A percentile compares a stretch with the other conserved stretches of the same genome.
Conservation (phyloP, 2,329 filamentous ascomycete species). For the Beauveria varroae region DNA sequence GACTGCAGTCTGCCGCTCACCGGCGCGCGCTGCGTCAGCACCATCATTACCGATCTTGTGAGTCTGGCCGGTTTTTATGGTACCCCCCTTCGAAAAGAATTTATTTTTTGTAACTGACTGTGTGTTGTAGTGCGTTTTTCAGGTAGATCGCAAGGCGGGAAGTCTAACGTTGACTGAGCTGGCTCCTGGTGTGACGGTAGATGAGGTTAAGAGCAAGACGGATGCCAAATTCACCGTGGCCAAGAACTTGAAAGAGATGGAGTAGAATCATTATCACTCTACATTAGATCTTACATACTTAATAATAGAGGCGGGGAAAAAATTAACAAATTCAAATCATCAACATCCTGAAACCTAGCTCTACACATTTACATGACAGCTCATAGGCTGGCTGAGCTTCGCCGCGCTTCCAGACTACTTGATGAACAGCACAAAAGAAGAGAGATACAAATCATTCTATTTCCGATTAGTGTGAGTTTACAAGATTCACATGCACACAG, state of each 20-base stretch:
- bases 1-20: conserved; percentile 58
- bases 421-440: too few species aligned
- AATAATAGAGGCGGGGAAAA: too few species aligned
- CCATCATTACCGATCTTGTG: conserved; percentile 66
- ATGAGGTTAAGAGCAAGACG: conserved; percentile 63
- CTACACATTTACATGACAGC: too few species aligned
- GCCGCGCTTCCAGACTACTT: too few species aligned
- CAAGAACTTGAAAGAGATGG: conserved; percentile 44
- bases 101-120: neutral
- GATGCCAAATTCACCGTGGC: conserved; percentile 60
- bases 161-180: conserved; percentile 61
- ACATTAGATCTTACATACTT: too few species aligned
- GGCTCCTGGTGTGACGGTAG: conserved; percentile 59
- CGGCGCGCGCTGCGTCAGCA: conserved; percentile 59
- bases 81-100: neutral
- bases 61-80: conserved; percentile 23
- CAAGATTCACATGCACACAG: too few species aligned
- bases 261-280: conserved; percentile 17
- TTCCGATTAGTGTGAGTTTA: too few species aligned
- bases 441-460: too few species aligned
- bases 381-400: too few species aligned
- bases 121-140: conserved; percentile 53
- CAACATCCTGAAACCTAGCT: too few species aligned
- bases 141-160: conserved; percentile 56
- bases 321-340: too few species aligned